Base-by-base conservation (phyloP, 2,329 filamentous ascomycete genomes). In the Colletotrichum melonis region DNA sequence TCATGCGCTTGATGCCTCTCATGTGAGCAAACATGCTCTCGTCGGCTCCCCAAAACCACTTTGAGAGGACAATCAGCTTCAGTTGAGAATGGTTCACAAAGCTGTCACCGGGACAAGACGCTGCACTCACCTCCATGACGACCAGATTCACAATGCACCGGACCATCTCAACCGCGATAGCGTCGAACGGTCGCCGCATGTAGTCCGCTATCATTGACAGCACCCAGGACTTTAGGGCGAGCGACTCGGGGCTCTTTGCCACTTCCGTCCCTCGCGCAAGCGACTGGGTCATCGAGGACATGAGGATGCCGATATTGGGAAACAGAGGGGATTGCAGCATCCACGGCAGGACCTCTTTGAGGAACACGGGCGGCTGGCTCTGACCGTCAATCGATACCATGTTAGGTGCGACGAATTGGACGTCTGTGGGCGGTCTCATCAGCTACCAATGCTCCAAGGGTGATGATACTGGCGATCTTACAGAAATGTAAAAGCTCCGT, bases 301-400 rank as follows among this genome's bases (percentile, higher is more conserved):
- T 79, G n/a, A 82, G 74, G 22, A 82, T 74, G 0, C 75, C 76
- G 28, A 79, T 78, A 57, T 79, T 77, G 0, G 77, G 76, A n/a
- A 79, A 75, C 24, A 82, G 73, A 14, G 79, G 80, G 1, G 79
- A 81, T 52, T 81, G 78, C 19, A 79, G 75, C 76, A 81, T 78
- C 74, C 79, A 81, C 1, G 79, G 77, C 12, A 81, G 57, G 54
- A 79, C 78, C 42, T 78, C 67, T 2, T 63, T 52, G 2, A 77
- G 76, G 56, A 81, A 80, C 4, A 73, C 58, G 2, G 69, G 49
- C 3, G 78, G 76, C 8, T 78, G 74, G 57, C 77, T 72, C 52
- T 75, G 73, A 1, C 80, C 80, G 22, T 81, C 80, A 22, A 81
- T 79, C 5, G 78, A 80, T 14, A 78, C 77, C 56, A 81, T 77